Conservation (phyloP, 2,329 filamentous ascomycete species). For the Colletotrichum lini region DNA sequence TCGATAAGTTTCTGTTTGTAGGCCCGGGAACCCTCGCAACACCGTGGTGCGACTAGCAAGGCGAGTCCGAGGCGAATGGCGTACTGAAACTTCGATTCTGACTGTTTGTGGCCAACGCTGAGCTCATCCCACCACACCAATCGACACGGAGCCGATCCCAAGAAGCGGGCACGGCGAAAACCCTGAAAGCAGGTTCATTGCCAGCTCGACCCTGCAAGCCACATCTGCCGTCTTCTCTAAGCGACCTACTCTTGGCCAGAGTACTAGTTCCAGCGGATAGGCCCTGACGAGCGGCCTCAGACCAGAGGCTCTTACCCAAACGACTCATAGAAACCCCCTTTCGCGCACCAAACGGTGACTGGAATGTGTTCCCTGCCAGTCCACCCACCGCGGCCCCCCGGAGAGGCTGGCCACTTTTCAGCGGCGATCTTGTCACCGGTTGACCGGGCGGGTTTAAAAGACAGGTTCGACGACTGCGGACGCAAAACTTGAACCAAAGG, state of each 20-base stretch:
- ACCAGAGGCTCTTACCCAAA: conserved; percentile 80
- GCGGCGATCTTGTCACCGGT: conserved; percentile 56
- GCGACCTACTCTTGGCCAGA: conserved; percentile 63
- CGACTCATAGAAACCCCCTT: conserved; percentile 80
- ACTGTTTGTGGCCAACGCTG: conserved; percentile 64
- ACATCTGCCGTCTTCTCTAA: conserved; percentile 51
- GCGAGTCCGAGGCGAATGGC: conserved; percentile 13
- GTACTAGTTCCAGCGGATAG: conserved; percentile 74
- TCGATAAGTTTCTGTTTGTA: conserved; percentile 62
- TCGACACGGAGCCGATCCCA: conserved; percentile 26
- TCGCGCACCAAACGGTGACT: conserved; percentile 70
- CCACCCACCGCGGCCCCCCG: conserved; percentile 55
- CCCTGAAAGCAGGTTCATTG: conserved; percentile 21
- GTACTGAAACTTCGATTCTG: conserved; percentile 50
- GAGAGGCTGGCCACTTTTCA: conserved; percentile 64
- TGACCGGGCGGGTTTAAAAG: conserved; percentile 69
- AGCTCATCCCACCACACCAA: conserved; percentile 58
- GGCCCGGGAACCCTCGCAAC: conserved; percentile 57
- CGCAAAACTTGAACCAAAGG: conserved; percentile 82
- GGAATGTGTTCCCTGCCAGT: conserved; percentile 68
- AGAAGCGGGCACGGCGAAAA: conserved; percentile 4
- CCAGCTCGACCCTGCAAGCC: conserved; percentile 46
- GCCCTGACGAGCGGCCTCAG: conserved; percentile 82
- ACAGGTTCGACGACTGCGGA: conserved; percentile 77
- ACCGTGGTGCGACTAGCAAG: conserved; percentile 33